Percentiles rank a stretch among this genome's conserved stretches.
Conservation (phyloP, 371 early-diverging fungal species). For the Dichotomocladium elegans region DNA sequence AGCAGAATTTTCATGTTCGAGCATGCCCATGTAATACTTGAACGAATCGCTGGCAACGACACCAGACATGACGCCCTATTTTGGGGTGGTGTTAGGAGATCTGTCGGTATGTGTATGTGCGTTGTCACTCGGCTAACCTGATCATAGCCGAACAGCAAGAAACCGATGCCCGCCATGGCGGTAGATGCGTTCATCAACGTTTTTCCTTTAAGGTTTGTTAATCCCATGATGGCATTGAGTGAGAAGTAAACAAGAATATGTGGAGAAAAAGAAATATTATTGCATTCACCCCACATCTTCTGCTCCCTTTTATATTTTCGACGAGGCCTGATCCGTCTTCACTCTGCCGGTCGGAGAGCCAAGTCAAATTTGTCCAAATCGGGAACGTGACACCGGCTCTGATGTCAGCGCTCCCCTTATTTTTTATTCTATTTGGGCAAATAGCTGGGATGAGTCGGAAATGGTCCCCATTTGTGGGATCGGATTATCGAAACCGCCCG, state of each 20-base stretch:
- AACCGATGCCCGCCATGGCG: constrained; percentile 42
- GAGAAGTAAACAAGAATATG: neutral
- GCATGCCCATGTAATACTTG: constrained; percentile 27
- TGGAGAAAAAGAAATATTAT: too few species aligned
- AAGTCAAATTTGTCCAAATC: neutral
- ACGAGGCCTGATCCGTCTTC: neutral
- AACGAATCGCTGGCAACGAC: constrained; percentile 32
- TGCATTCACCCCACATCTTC: neutral
- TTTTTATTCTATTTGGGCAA: too few species aligned
- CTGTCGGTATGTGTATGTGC: neutral
- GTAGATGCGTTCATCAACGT: constrained; percentile 36
- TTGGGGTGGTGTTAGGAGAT: neutral
- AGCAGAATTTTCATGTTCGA: constrained; percentile 20
- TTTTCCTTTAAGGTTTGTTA: constrained; percentile 29
- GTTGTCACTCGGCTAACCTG: constrained; percentile 34
- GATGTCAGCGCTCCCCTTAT: constrained; percentile 7
- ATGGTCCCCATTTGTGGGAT: neutral
- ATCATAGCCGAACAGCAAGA: constrained; percentile 50
- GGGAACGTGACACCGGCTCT: constrained; percentile 5
- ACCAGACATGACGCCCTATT: constrained; percentile 46
- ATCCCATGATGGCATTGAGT: constrained; percentile 2
- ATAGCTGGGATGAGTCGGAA: constrained; percentile 4
- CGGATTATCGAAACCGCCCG: too few species aligned
- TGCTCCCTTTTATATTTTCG: neutral
- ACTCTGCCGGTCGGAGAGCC: neutral